Conservation (phyloP, 2,329 filamentous ascomycete genomes). For the Pseudogymnoascus sp. region DNA sequence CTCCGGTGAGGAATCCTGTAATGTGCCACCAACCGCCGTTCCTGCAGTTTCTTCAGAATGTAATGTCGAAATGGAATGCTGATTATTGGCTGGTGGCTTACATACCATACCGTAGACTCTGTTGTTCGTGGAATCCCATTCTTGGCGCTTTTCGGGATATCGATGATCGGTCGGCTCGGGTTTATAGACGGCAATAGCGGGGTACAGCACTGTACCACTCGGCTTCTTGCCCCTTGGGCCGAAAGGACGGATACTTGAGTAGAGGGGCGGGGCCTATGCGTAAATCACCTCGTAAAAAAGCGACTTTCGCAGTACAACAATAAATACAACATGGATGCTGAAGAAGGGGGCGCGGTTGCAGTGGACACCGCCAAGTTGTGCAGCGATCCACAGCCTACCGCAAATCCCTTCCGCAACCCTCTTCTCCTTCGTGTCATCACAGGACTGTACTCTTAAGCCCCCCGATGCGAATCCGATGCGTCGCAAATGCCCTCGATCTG, state of each 20-base stretch:
- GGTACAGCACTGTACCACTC: background rate
- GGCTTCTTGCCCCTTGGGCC: background rate
- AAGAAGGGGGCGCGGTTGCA: background rate
- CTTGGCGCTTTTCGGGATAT: background rate
- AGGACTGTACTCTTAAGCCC: background rate
- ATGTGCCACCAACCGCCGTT: background rate
- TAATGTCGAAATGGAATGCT: background rate
- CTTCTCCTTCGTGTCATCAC: background rate
- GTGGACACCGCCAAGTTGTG: background rate
- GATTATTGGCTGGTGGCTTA: background rate
- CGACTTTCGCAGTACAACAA: background rate
- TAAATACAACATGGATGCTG: conserved; percentile 4
- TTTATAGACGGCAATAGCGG: background rate
- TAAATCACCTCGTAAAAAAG: background rate
- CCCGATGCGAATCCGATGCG: background rate
- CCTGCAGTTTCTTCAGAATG: background rate
- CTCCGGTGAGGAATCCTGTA: background rate
- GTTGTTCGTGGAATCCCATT: background rate
- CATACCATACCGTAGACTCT: background rate
- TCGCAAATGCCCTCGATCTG: background rate
- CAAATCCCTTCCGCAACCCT: background rate
- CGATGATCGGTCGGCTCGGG: background rate
- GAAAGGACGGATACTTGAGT: background rate
- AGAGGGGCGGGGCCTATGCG: background rate
- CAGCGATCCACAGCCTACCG: background rate